Evolutionary conservation across 2,329 filamentous ascomycete genomes (phyloP).

Genomic region (Neofusicoccum parvum): DNA sequence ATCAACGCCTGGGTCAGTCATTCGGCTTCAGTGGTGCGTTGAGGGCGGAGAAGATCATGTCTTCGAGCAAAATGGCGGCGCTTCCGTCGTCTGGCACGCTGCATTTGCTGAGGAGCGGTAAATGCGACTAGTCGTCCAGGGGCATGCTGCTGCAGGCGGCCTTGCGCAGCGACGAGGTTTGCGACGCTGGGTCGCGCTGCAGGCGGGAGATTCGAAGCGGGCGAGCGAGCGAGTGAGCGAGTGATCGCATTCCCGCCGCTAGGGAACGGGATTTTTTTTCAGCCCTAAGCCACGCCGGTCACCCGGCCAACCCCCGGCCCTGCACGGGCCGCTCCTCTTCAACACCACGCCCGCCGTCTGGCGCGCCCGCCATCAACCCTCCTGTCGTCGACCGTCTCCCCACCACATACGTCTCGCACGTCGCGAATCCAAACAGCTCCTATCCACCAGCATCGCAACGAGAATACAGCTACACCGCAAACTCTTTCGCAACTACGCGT

Average conservation of each 20-base stretch:
- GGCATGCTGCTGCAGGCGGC: conserved; percentile 2
- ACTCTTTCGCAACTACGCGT: background rate
- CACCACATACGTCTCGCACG: background rate
- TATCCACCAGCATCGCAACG: background rate
- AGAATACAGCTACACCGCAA: too few relatives aligned
- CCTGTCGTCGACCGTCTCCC: background rate
- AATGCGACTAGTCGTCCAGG: background rate
- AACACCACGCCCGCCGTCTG: background rate
- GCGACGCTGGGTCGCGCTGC: background rate
- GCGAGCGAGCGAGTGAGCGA: background rate
- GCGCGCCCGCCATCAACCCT: background rate
- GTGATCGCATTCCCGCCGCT: conserved; percentile 6
- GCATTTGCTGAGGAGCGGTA: background rate
- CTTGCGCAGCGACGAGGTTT: conserved; percentile 2
- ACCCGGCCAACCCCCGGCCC: background rate
- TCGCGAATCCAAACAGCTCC: background rate
- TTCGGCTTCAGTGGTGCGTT: conserved; percentile 46
- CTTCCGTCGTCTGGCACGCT: background rate
- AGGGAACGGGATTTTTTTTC: conserved; percentile 5
- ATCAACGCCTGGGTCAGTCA: conserved; percentile 57
- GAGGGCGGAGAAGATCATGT: conserved; percentile 9
- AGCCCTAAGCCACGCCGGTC: background rate
- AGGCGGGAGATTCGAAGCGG: background rate
- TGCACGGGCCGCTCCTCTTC: background rate
- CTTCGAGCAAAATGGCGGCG: background rate